phyloP scores from a whole-genome alignment of 2,329 filamentous ascomycete genomes.

The Kalmusia sp. region DNA sequence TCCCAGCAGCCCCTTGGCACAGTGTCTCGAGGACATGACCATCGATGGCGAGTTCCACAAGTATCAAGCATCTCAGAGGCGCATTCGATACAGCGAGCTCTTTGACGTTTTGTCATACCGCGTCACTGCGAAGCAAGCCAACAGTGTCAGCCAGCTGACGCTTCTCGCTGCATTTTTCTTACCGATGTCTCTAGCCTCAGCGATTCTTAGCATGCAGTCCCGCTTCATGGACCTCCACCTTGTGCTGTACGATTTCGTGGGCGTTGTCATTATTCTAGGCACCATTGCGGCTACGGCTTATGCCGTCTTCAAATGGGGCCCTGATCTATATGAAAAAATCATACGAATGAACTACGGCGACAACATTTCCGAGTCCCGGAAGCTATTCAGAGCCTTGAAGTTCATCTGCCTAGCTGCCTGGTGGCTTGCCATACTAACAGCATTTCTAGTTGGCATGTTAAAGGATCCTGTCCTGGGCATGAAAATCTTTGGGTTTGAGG shows the following conservation, averaged over 20 bases:
- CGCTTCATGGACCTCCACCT: not conserved
- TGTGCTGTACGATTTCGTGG: slow-evolving; percentile 10
- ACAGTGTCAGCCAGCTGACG: slow-evolving; percentile 1
- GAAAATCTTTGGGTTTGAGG: not conserved
- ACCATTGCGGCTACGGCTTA: not conserved
- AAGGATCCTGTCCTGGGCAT: not conserved
- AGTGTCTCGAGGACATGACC: too few species aligned
- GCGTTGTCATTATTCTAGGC: slow-evolving; percentile 5
- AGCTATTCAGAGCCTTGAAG: not conserved
- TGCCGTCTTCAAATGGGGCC: not conserved
- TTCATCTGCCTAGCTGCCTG: not conserved
- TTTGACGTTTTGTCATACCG: not conserved
- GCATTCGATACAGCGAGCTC: too few species aligned
- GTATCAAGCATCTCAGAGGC: too few species aligned
- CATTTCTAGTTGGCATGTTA: slow-evolving; percentile 1
- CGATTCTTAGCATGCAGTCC: slow-evolving; percentile 13
- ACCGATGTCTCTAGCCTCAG: slow-evolving; percentile 7
- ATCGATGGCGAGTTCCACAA: too few species aligned
- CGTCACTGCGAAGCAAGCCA: not conserved
- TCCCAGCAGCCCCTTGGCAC: too few species aligned
- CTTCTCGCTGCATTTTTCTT: slow-evolving; percentile 9
- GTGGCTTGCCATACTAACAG: not conserved
- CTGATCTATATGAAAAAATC: not conserved
- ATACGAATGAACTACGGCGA: not conserved
- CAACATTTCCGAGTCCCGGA: not conserved